Conservation (phyloP, 352 stramenopile genomes). For the Thalassiosira exigua region DNA sequence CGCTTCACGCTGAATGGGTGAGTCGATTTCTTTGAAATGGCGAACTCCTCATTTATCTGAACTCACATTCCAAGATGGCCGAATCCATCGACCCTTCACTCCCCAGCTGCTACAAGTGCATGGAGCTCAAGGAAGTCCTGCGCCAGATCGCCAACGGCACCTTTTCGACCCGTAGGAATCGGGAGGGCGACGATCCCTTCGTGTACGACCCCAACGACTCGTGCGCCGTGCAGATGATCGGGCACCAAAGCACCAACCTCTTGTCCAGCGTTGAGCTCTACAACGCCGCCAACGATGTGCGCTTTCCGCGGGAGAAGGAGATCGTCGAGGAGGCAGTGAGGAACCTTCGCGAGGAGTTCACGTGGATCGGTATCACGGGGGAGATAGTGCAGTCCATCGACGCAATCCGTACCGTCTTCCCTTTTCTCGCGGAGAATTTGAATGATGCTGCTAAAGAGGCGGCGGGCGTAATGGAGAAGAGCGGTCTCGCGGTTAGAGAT, state of each 20-base stretch:
- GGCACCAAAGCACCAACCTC: conserved; percentile 56
- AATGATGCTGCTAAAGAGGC: conserved; percentile 15
- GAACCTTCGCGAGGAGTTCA: conserved; percentile 54
- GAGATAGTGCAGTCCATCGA: conserved; percentile 37
- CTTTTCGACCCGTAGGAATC: conserved; percentile 19
- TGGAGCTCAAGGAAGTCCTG: conserved; percentile 54
- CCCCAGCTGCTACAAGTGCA: conserved; percentile 58
- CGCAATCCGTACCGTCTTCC: conserved; percentile 43
- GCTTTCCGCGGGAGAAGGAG: conserved; percentile 46
- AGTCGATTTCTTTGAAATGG: no score
- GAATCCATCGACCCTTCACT: no score
- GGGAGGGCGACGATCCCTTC: background rate
- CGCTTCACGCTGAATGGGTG: conserved; percentile 43
- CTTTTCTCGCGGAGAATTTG: conserved; percentile 57
- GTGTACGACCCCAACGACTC: conserved; percentile 46
- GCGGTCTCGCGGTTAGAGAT: conserved; percentile 17
- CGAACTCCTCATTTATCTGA: no score
- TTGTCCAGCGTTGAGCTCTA: conserved; percentile 57
- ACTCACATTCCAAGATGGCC: no score
- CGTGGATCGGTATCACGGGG: conserved; percentile 57
- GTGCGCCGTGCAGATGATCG: conserved; percentile 57
- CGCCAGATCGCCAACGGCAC: conserved; percentile 47
- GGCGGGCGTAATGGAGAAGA: conserved; percentile 20
- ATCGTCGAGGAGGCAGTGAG: conserved; percentile 51
- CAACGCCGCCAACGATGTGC: conserved; percentile 57